Conservation (phyloP, 2,329 filamentous ascomycete species). For the Ceratocystis cacaofunesta region DNA sequence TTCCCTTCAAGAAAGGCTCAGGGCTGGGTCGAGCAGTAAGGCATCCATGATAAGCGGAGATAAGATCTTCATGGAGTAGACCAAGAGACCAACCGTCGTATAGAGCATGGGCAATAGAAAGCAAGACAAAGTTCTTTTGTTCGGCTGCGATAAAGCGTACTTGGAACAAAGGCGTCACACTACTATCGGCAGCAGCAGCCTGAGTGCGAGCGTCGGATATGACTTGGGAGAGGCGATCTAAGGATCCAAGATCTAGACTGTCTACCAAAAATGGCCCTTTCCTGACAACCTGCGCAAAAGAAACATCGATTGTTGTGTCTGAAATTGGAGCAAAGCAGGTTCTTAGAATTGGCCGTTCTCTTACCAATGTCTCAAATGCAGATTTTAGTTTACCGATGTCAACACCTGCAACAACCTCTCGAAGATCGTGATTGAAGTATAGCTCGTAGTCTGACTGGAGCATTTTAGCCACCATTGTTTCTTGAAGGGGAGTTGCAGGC, state of each 20-base stretch:
- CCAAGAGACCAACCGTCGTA: conserved; percentile 80
- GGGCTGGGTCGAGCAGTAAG: conserved; percentile 32
- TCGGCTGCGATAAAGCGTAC: conserved; percentile 29
- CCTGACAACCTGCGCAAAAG: conserved; percentile 37
- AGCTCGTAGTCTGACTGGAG: conserved; percentile 53
- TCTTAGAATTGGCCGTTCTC: conserved; percentile 53
- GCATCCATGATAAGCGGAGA: conserved; percentile 40
- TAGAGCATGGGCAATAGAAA: conserved; percentile 73
- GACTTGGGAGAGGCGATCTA: conserved; percentile 18
- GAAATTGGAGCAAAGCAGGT: conserved; percentile 57
- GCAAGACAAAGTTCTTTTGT: conserved; percentile 31
- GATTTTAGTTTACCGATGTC: conserved; percentile 40
- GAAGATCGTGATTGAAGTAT: conserved; percentile 77
- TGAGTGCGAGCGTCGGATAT: conserved; percentile 26
- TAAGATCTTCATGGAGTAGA: conserved; percentile 57
- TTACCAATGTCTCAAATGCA: conserved; percentile 49
- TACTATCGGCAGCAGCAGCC: conserved; percentile 27
- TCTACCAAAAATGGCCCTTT: not conserved
- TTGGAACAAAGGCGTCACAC: conserved; percentile 32
- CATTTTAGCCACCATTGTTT: conserved; percentile 77
- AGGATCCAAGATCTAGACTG: not conserved
- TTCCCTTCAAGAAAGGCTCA: conserved; percentile 14
- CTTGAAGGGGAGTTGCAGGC: conserved; percentile 70
- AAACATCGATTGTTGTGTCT: conserved; percentile 37
- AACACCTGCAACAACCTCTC: conserved; percentile 41